A percentile compares a stretch with the other conserved stretches of the same genome.
These are phyloP conservation scores for Chlorociboria aeruginascens DNA, from an alignment of 495 filamentous ascomycete genomes.

Conservation along the genomic window DNA sequence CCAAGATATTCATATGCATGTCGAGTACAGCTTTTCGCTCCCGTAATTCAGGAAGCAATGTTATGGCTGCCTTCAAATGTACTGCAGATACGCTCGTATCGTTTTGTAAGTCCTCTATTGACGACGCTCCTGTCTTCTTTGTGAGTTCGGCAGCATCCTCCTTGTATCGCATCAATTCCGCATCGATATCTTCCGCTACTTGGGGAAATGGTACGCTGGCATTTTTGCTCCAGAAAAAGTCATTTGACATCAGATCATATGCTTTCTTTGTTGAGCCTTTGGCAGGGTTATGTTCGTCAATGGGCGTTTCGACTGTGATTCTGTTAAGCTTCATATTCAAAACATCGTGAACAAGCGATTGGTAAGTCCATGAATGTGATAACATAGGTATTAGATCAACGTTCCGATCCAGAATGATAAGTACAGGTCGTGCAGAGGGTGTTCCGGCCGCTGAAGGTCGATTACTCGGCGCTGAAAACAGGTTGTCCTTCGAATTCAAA, in stretches of 20 bases:
- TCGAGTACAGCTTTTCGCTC: slow-evolving; percentile 86
- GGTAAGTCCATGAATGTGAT: slow-evolving; percentile 98
- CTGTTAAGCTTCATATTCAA: slow-evolving; percentile 88
- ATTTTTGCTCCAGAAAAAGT: slow-evolving; percentile 97
- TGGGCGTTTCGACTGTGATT: slow-evolving; percentile 79
- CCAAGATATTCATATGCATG: slow-evolving; percentile 99
- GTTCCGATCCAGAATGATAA: slow-evolving; percentile 87
- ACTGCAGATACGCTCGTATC: slow-evolving; percentile 80
- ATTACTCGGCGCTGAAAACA: slow-evolving; percentile 51
- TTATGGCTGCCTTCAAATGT: slow-evolving; percentile 93
- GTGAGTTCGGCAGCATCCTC: slow-evolving; percentile 93
- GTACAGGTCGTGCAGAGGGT: slow-evolving; percentile 63
- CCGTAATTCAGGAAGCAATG: slow-evolving; percentile 78
- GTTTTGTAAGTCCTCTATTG: slow-evolving; percentile 85
- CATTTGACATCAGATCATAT: slow-evolving; percentile 81
- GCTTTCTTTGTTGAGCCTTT: slow-evolving; percentile 66
- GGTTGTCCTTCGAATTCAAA: slow-evolving; percentile 91
- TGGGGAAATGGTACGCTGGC: slow-evolving; percentile 90
- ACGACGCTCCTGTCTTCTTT: slow-evolving; percentile 84
- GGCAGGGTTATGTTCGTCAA: slow-evolving; percentile 60
- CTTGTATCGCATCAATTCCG: slow-evolving; percentile 85
- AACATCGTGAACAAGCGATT: slow-evolving; percentile 90
- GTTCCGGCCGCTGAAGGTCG: slow-evolving; percentile 41
- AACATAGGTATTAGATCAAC: slow-evolving; percentile 97
- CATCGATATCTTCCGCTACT: slow-evolving; percentile 91